These are phyloP conservation scores for Hemisphaericaspora lyxosophila DNA, from an alignment of 1,139 yeast species.

Conservation along the genomic window DNA sequence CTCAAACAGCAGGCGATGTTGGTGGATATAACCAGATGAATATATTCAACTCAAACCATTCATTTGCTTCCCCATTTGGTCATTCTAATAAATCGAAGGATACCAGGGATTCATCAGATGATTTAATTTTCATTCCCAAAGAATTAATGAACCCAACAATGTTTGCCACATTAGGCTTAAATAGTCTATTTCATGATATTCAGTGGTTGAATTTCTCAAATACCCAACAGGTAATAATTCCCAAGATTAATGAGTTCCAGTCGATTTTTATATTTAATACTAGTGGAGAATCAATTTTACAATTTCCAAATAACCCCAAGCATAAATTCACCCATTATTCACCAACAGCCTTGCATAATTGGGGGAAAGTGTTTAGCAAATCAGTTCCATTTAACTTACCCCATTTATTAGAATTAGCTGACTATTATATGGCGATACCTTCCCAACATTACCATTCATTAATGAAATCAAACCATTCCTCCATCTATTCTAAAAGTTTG, in stretches of 20 bases:
- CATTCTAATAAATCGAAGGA: neutral
- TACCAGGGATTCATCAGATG: neutral
- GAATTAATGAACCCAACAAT: slow-evolving; percentile 21
- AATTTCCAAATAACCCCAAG: slow-evolving; percentile 12
- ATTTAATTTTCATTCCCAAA: slow-evolving; percentile 23
- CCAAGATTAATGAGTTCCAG: slow-evolving; percentile 23
- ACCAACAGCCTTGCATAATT: neutral
- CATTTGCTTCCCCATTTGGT: neutral
- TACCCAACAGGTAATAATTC: slow-evolving; percentile 17
- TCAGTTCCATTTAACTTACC: slow-evolving; percentile 39
- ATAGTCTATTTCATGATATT: slow-evolving; percentile 16
- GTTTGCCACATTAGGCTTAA: slow-evolving; percentile 22
- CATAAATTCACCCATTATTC: neutral
- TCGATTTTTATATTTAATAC: slow-evolving; percentile 38
- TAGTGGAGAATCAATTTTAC: slow-evolving; percentile 15
- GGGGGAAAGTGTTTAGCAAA: slow-evolving; percentile 13
- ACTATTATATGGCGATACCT: slow-evolving; percentile 37
- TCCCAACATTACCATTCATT: slow-evolving; percentile 6
- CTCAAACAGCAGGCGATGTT: neutral
- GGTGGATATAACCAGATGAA: too few species aligned
- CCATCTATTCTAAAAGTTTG: slow-evolving; percentile 19
- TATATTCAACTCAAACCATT: neutral
- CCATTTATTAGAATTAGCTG: slow-evolving; percentile 25
- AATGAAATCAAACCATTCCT: slow-evolving; percentile 10
- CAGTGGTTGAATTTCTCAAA: slow-evolving; percentile 15